A percentile compares a stretch with the other conserved stretches of the same genome.
Evolutionary conservation across 1,284 basidiomycete species (phyloP).

Genomic region (Cutaneotrichosporon cyanovorans): DNA sequence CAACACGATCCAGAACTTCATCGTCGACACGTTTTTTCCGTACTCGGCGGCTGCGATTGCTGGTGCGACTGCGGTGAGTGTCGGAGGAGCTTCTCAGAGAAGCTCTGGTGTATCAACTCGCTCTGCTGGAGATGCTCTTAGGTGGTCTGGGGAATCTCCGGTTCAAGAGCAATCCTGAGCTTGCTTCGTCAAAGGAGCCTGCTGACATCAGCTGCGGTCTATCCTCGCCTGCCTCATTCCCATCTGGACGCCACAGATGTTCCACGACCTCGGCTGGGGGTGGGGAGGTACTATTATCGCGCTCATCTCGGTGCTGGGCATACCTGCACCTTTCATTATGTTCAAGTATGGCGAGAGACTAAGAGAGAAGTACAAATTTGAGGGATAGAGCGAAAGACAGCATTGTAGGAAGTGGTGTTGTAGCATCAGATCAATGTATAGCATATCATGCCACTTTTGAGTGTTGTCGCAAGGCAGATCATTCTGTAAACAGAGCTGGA

Average conservation of each 20-base stretch:
- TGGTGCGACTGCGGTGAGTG: conserved; percentile 37
- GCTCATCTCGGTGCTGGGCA: conserved; percentile 37
- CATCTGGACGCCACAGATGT: conserved; percentile 45
- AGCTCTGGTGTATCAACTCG: too few relatives aligned
- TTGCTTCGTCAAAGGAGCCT: too few relatives aligned
- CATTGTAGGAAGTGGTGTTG: too few relatives aligned
- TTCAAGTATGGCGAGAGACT: conserved; percentile 44
- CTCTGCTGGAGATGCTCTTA: too few relatives aligned
- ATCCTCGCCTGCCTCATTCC: conserved; percentile 46
- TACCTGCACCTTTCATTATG: conserved; percentile 46
- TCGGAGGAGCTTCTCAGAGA: too few relatives aligned
- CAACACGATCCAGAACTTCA: conserved; percentile 45
- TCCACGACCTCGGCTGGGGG: conserved; percentile 47
- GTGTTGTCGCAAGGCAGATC: too few relatives aligned
- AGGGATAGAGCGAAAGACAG: conserved; percentile 7
- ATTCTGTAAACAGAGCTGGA: too few relatives aligned
- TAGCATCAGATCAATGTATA: too few relatives aligned
- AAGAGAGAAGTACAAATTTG: conserved; percentile 40
- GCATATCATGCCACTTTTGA: too few relatives aligned
- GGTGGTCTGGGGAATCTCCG: too few relatives aligned
- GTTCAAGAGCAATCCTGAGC: too few relatives aligned
- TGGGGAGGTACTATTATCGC: conserved; percentile 47
- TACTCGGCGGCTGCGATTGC: conserved; percentile 48
- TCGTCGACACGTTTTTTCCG: conserved; percentile 49
- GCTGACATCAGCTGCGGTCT: conserved; percentile 29